Evolutionary conservation across 2,329 filamentous ascomycete genomes (phyloP), one percentile per base, ranked within the genome.

Genomic region (Aspergillus sp.): DNA sequence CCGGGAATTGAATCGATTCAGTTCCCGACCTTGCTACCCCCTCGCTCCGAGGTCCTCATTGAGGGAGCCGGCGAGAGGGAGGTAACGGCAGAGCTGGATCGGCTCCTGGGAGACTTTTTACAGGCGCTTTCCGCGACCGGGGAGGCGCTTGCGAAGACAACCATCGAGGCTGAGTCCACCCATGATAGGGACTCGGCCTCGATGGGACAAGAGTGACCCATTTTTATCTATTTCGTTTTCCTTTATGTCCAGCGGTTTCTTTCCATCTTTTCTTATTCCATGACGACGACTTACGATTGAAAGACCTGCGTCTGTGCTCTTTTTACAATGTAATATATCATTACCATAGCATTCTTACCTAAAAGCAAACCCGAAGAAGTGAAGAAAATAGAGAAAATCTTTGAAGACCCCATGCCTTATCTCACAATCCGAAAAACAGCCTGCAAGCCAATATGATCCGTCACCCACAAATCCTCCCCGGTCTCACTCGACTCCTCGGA

Each of bases 361-460:
- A 36, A 36, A 36, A 36, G 32, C 20, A 20, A 20, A 20, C 20
- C 20, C 20, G 20, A 20, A 20, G 20, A 20, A 20, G 20, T 20
- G 20, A 20, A 36, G 5, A 4, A 6, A 51, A 49, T 49, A 42
- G 50, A 49, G 10, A 58, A 26, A 14, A 6, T 16, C 6, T 18
- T 12, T 9, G 36, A 42, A 42, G 3, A 7, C 12, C 36, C 16
- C 14, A 42, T 42, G 5, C 6, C 36, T n/a, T 10, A 49, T 9
- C n/a, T 4, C n/a, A 54, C 20, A 42, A 60, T 12, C 18, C 24
- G 39, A 54, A 60, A 64, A 12, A 71, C 68, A 9, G 67, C 79
- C 69, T 72, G 76, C 16, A 83, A 70, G 1, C 80, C 80, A 32
- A 79, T 73, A 69, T 84, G 81, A 71, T 84, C 82, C 14, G 80